Base-by-base conservation (phyloP, 805 yeast genomes). In the Torulaspora gathmanii region DNA sequence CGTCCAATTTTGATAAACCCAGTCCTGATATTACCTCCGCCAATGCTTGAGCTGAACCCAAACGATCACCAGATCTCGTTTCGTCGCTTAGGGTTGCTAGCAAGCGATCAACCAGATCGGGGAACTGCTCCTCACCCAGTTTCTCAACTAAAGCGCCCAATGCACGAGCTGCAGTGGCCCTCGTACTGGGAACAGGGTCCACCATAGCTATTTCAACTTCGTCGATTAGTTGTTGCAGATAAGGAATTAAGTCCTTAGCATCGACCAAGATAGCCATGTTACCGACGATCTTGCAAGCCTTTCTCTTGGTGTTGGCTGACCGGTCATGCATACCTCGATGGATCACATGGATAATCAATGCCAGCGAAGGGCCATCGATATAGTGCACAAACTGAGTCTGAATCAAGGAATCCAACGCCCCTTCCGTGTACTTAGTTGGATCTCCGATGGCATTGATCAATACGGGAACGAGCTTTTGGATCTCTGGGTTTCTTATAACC, bases 101-200 rank as follows among this genome's bases (percentile, higher is more conserved):
- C 51, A 93, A 75, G 47, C 89, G 79, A 37, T 95, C 86, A 55
- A 93, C 85, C 63, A 93, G 79, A 31, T 79, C 85, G 28, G 99
- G 97, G 87, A 93, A 90, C 55, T 80, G 83, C 37, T 87, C 95
- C 68, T 93, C 99, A 45, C 99, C 99, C 33, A 93, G 73, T 63
- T 90, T 91, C 64, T 93, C 98, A 38, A 95, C 96, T 51, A 93
- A 73, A 0, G 97, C 88, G 55, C 99, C 99, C 41, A 93, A 70
- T 0, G 99, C 99, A 68, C 97, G 81, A 16, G 97, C 90, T 19
- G 98, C 98, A 16, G 96, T 93, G 1, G 98, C 95, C 64, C 98
- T 80, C 0, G 99, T 93, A 33, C 82, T 86, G 26, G 98, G 96
- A 42, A 93, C 99, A 1, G 99, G 99, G 57, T 93, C 99, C 40